phyloP scores from a whole-genome alignment of 176 grass and related monocot species.

The Carex pumila region DNA sequence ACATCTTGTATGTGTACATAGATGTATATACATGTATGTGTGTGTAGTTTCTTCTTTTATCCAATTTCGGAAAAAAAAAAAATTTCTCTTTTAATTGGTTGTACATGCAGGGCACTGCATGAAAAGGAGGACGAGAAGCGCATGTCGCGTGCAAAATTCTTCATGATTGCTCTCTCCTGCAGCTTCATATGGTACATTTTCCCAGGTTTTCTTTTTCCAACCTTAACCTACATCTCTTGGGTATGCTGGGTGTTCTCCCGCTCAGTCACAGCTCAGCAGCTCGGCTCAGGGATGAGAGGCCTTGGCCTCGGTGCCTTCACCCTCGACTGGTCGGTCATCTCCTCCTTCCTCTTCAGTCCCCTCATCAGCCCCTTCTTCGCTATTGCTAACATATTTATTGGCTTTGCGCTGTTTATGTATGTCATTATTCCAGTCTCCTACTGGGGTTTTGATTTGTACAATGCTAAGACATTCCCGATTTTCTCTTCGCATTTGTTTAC shows the following conservation, averaged over 20 bases:
- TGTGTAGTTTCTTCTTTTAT: too few species aligned
- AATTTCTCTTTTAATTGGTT: neutral
- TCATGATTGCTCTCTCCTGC: conserved; percentile 66
- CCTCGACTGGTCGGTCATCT: conserved; percentile 62
- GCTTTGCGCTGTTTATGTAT: conserved; percentile 56
- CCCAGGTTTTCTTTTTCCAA: conserved; percentile 74
- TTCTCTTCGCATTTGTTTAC: conserved; percentile 69
- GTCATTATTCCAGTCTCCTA: conserved; percentile 39
- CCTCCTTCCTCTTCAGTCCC: conserved; percentile 55
- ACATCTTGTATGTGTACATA: too few species aligned
- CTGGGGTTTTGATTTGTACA: conserved; percentile 66
- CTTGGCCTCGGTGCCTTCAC: conserved; percentile 68
- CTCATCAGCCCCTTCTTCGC: conserved; percentile 76
- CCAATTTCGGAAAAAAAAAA: too few species aligned
- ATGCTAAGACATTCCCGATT: conserved; percentile 52
- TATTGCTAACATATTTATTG: conserved; percentile 53
- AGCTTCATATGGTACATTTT: conserved; percentile 71
- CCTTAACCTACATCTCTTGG: conserved; percentile 60
- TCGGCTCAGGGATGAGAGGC: conserved; percentile 72
- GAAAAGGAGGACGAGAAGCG: conserved; percentile 43
- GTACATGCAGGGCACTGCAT: conserved; percentile 53
- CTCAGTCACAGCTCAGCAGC: conserved; percentile 71
- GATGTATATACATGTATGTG: too few species aligned
- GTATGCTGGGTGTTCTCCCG: conserved; percentile 72
- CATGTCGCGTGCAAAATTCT: conserved; percentile 78